Percentiles rank a stretch among this genome's conserved stretches.
These are phyloP conservation scores for Gardenia jasminoides DNA, from an alignment of 257 asterid species.

Conservation along the genomic window DNA sequence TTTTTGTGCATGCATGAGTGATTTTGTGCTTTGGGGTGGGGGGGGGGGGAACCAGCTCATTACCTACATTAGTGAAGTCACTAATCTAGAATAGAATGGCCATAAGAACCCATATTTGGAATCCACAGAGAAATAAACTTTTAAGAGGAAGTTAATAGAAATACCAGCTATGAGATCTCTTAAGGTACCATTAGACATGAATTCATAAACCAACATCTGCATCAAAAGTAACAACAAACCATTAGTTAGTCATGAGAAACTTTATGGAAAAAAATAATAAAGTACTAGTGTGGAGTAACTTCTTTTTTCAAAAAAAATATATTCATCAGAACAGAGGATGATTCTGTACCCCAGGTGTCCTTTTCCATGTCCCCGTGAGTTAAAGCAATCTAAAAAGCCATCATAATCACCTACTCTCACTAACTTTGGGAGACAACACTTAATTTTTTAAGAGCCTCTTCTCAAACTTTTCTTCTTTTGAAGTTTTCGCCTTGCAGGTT, in stretches of 20 bases:
- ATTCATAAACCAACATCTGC: slow-evolving; percentile 97
- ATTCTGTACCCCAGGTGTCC: neutral
- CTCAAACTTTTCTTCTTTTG: neutral
- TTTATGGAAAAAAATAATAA: neutral
- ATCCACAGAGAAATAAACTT: neutral
- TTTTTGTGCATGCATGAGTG: neutral
- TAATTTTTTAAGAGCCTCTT: neutral
- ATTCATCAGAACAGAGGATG: neutral
- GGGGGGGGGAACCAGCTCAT: neutral
- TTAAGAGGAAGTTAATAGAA: slow-evolving; percentile 12
- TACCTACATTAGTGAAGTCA: neutral
- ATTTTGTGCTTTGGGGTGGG: too few relatives aligned
- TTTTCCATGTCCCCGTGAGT: neutral
- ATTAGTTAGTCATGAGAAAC: neutral
- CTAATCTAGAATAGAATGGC: neutral
- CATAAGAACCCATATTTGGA: neutral
- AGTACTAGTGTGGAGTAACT: neutral
- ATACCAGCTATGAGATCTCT: slow-evolving; percentile 89
- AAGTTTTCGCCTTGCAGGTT: neutral
- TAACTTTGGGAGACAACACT: neutral
- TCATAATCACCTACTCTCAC: neutral
- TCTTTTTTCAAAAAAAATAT: neutral
- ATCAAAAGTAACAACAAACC: slow-evolving; percentile 24
- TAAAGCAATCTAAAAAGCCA: neutral
- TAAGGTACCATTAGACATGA: slow-evolving; percentile 83